Evolutionary conservation across 2,329 filamentous ascomycete species (phyloP), one percentile per base, ranked within the genome.

Genomic region (Pseudocercospora vitis): DNA sequence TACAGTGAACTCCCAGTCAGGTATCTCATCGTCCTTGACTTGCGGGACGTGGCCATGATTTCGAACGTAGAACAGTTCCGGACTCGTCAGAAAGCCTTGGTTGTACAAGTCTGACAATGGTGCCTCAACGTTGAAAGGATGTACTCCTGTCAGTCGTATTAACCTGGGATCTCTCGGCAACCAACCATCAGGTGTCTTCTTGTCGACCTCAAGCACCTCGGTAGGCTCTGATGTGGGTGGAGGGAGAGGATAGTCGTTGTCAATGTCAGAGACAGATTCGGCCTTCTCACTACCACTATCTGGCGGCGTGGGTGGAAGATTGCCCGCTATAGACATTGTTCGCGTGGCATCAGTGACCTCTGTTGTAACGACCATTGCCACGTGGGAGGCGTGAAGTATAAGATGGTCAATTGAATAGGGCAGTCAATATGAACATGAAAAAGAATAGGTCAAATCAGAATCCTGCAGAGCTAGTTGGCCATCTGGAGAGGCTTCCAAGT

Each of bases 71-170:
- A 95, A 94, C 1, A 96, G 76, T 63, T 95, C 87, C 9, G 90
- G 87, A 32, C 86, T 89, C 0, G 91, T 96, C 31, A 96, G 75
- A 67, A 96, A 96, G 0, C 91, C 90, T 74, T 84, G 78, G 53
- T 92, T 81, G 71, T 85, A 96, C 1, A 96, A 76, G 12, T 84
- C 83, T 50, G 83, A 88, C 7, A 96, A 74, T 0, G 91, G 91
- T 7, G 91, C 81, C 72, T 96, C 91, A 45, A 88, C 86, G 64
- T 96, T 96, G 76, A 95, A 95, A 1, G 91, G 91, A 70, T 96
- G 91, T 4, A 89, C 81, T 19, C 91, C 91, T 8, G 91, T 96
- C 11, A 96, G 76, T 47, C 91, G 82, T 60, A 96, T 94, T 12
- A 96, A 77, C 33, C 91, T 81, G 1, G 87, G 78, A 72, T 96